These are phyloP conservation scores for Chaetomidium leptoderma DNA, from an alignment of 495 filamentous ascomycete species.

Conservation along the genomic window DNA sequence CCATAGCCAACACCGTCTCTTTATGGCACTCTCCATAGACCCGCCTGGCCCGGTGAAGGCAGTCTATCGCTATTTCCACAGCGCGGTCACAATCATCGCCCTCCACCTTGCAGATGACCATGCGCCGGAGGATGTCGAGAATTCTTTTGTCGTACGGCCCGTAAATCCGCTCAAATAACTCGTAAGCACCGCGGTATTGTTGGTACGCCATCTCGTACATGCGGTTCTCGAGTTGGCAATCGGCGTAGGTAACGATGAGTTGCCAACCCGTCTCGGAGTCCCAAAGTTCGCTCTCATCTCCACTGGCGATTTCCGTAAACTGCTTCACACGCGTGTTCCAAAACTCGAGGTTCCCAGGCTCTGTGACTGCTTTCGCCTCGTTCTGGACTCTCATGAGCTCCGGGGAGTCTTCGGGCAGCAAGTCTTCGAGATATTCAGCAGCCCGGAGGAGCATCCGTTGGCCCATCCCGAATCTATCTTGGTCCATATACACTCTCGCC, in stretches of 20 bases:
- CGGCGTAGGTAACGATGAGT: background rate
- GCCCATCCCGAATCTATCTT: background rate
- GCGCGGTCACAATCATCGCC: background rate
- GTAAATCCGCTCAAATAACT: background rate
- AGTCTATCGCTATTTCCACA: background rate
- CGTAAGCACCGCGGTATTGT: background rate
- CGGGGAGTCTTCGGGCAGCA: background rate
- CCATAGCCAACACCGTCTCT: background rate
- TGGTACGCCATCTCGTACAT: background rate
- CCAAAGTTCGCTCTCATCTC: background rate
- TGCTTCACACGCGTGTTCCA: background rate
- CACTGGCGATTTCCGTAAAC: background rate
- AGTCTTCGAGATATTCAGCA: background rate
- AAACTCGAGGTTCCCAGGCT: background rate
- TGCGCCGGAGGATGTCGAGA: background rate
- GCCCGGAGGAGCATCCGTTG: background rate
- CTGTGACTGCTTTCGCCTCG: background rate
- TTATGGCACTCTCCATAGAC: background rate
- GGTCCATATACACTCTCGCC: conserved; percentile 4
- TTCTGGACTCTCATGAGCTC: background rate
- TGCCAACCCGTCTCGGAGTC: background rate
- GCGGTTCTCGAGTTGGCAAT: background rate
- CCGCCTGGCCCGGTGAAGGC: background rate
- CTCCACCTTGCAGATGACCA: conserved; percentile 2
- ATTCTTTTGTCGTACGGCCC: conserved; percentile 1